These are phyloP conservation scores for Sordaria brevicollis DNA, from an alignment of 495 filamentous ascomycete species.

Conservation along the genomic window DNA sequence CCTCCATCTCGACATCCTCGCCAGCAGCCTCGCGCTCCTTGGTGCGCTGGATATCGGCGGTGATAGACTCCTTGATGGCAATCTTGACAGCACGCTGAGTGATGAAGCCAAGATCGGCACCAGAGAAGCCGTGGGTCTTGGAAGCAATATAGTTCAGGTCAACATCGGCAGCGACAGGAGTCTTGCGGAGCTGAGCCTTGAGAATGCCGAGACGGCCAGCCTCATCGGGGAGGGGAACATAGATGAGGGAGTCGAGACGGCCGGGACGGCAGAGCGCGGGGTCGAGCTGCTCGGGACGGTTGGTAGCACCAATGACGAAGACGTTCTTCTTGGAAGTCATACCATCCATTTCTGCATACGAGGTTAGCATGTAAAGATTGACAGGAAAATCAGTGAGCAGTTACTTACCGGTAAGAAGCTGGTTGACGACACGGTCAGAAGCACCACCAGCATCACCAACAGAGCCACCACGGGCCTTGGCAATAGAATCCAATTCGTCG, in stretches of 20 bases:
- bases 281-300: slow-evolving; percentile 96
- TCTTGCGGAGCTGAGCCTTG: slow-evolving; percentile 96
- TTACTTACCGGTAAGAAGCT: slow-evolving; percentile 86
- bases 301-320: slow-evolving; percentile 98
- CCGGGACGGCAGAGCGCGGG: slow-evolving; percentile 95
- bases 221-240: slow-evolving; percentile 93
- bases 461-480: slow-evolving; percentile 97
- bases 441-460: slow-evolving; percentile 95
- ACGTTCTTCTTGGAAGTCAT: slow-evolving; percentile 99
- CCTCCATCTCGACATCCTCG: slow-evolving; percentile 67
- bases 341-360: slow-evolving; percentile 78
- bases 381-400: not conserved
- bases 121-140: slow-evolving; percentile 97
- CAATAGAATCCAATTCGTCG: slow-evolving; percentile 97
- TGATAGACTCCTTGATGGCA: slow-evolving; percentile 96
- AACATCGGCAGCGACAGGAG: slow-evolving; percentile 79
- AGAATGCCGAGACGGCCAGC: slow-evolving; percentile 77
- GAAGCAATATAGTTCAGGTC: slow-evolving; percentile 86
- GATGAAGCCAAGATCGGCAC: slow-evolving; percentile 98
- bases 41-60: slow-evolving; percentile 71
- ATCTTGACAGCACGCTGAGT: slow-evolving; percentile 98
- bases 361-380: slow-evolving; percentile 30
- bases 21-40: slow-evolving; percentile 85
- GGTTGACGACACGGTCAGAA: slow-evolving; percentile 98
- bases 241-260: slow-evolving; percentile 96